Base-by-base conservation (phyloP, 768 basidiomycete genomes). In the Phanerochaete sordida region DNA sequence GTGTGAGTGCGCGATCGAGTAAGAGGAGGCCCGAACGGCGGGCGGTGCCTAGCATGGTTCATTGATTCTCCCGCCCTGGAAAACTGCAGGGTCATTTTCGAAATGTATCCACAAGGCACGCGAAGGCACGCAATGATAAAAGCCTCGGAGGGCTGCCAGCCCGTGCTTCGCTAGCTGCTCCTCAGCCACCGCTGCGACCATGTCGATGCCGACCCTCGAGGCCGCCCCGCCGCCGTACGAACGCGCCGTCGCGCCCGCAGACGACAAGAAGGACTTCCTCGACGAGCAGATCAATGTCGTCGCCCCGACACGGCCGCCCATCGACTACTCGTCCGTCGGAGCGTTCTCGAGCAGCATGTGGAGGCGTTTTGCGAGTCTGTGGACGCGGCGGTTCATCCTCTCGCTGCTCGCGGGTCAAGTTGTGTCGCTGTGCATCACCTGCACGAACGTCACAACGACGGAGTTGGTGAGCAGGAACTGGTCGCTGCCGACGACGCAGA, bases 381-480 rank as follows among this genome's bases (percentile, higher is more conserved):
- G 91, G 90, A 92, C 91, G 9, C 79, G 76, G 56, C 83, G 85
- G 12, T 93, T 94, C 72, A 70, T 83, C 9, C 76, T 90, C 30
- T 83, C 87, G 23, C 70, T 94, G 35, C 56, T 93, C 27, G 85
- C 88, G 2, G 93, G 93, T 13, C 93, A 95, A 71, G 71, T 93
- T 30, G 86, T 93, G 33, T 93, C 92, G 53, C 70, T 94, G 54
- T 94, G 93, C 70, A 94, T 95, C 58, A 93, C 91, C 15, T 91
- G 88, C 72, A 95, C 92, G 56, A 94, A 88, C 68, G 87, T 93
- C 27, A 89, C 90, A 37, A 94, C 93, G 3, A 88, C 90, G 21
- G 90, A 93, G 70, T 78, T 94, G 35, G 81, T 85, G 11, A 73
- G 57, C 35, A 75, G 90, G 55, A 84, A 85, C 67, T 93, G 91